These are phyloP conservation scores for Exobasidium cylindrosporum DNA, from an alignment of 1,284 basidiomycete genomes.

Conservation along the genomic window DNA sequence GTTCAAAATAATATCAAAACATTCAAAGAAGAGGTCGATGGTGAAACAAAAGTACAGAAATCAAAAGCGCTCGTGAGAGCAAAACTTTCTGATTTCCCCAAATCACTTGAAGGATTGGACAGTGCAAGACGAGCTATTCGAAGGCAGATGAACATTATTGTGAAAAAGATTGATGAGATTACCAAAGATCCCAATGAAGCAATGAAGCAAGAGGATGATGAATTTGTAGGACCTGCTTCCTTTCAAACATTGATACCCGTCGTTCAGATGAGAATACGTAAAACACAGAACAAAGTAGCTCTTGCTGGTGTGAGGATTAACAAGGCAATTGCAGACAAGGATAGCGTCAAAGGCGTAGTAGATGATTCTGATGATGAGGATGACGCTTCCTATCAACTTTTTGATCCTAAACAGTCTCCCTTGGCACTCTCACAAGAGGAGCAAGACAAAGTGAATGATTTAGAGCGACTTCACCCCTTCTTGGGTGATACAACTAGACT, in stretches of 20 bases:
- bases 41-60: neutral
- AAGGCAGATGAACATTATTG: constrained; percentile 12
- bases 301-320: constrained; percentile 9
- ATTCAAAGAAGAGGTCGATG: too few species aligned
- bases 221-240: constrained; percentile 14
- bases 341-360: too few species aligned
- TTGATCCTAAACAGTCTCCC: too few species aligned
- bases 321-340: neutral
- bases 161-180: constrained; percentile 10
- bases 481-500: too few species aligned
- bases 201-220: neutral
- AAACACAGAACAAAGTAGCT: constrained; percentile 1
- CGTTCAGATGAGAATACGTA: constrained; percentile 14
- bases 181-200: constrained; percentile 3
- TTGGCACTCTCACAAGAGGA: too few species aligned
- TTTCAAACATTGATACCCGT: constrained; percentile 5
- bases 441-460: too few species aligned
- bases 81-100: neutral
- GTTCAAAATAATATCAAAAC: too few species aligned
- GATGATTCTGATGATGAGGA: constrained; percentile 1
- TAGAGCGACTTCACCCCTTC: too few species aligned
- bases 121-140: constrained; percentile 4
- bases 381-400: neutral
- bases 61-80: neutral
- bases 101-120: constrained; percentile 5